Conservation (phyloP, 2,329 filamentous ascomycete species). For the Colletotrichum kahawae region DNA sequence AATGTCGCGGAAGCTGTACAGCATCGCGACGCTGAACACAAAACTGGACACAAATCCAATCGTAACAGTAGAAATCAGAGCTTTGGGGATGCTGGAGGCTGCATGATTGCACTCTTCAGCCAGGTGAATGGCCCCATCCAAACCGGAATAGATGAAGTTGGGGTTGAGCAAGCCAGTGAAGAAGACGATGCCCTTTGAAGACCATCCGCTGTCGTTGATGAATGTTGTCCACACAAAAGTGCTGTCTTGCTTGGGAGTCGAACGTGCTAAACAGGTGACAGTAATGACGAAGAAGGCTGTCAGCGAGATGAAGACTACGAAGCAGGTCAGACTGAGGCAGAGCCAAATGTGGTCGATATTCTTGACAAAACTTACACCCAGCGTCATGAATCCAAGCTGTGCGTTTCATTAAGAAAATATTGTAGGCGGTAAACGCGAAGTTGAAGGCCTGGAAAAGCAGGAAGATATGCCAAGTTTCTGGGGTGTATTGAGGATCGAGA, state of each 20-base stretch:
- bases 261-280: constrained; percentile 31
- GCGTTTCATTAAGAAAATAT: constrained; percentile 2
- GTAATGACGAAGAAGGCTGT: constrained; percentile 33
- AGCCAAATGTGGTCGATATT: too few relatives aligned
- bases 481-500: neutral
- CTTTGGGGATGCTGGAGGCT: constrained; percentile 33
- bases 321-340: too few relatives aligned
- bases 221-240: constrained; percentile 35
- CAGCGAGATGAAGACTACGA: neutral
- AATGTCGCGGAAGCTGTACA: constrained; percentile 27
- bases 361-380: constrained; percentile 1
- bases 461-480: constrained; percentile 12
- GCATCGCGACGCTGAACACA: constrained; percentile 33
- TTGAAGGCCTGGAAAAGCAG: constrained; percentile 4
- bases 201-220: constrained; percentile 32
- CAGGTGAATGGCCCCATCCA: constrained; percentile 41
- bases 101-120: constrained; percentile 40
- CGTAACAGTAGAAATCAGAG: constrained; percentile 34
- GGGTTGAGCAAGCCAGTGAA: constrained; percentile 42
- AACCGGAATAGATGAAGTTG: constrained; percentile 40
- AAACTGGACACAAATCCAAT: constrained; percentile 38
- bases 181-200: constrained; percentile 35
- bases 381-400: constrained; percentile 5
- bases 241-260: neutral
- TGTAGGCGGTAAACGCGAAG: neutral